phyloP scores from a whole-genome alignment of 1,139 yeast species.

The Blastobotrys raffinosifermentans region DNA sequence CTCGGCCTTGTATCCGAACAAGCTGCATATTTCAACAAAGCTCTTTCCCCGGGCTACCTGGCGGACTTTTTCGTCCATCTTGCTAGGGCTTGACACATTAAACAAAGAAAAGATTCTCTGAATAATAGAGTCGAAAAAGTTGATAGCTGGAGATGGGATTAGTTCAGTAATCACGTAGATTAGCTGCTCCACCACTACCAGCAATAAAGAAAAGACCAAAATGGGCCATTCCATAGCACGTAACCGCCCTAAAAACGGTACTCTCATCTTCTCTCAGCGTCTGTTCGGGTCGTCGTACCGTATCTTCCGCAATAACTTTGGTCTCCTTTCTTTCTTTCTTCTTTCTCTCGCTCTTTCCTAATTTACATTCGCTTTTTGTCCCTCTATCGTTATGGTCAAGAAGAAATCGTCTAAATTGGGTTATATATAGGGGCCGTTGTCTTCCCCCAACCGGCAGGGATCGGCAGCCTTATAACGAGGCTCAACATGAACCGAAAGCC shows the following conservation, averaged over 20 bases:
- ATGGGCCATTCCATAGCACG: slow-evolving; percentile 30
- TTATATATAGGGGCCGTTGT: no score
- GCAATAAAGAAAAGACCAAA: slow-evolving; percentile 28
- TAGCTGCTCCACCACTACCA: slow-evolving; percentile 29
- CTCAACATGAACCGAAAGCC: no score
- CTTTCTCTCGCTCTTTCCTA: no score
- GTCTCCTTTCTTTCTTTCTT: no score
- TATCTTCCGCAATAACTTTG: no score
- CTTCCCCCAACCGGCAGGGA: no score
- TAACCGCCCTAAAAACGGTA: slow-evolving; percentile 29
- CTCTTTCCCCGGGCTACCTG: slow-evolving; percentile 19
- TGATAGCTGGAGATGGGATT: slow-evolving; percentile 28
- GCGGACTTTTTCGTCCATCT: neutral
- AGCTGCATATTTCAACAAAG: slow-evolving; percentile 57
- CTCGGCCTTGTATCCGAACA: slow-evolving; percentile 59
- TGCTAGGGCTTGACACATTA: slow-evolving; percentile 16
- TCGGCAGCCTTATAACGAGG: no score
- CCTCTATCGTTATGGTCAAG: no score
- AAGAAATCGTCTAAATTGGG: no score
- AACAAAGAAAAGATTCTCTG: slow-evolving; percentile 15
- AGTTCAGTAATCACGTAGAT: slow-evolving; percentile 29
- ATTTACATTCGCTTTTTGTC: no score
- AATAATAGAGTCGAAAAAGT: slow-evolving; percentile 22
- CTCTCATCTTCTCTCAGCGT: no score
- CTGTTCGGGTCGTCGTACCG: no score